Percentiles rank a stretch among this genome's conserved stretches.
phyloP scores from a whole-genome alignment of 306 rosid species.

The Pterocarpus macrocarpus region DNA sequence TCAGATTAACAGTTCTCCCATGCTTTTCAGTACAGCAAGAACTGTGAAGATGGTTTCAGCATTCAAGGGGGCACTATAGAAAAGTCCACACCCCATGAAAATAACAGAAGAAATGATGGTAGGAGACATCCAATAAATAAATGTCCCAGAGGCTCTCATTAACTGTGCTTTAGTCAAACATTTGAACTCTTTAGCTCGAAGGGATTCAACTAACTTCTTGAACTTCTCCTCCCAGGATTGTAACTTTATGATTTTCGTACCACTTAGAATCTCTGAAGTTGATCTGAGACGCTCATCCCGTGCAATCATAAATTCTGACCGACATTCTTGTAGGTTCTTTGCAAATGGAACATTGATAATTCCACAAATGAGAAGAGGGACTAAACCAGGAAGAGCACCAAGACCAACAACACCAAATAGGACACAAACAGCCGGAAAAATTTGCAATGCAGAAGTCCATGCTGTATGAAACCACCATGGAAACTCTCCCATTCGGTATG shows the following conservation, averaged over 20 bases:
- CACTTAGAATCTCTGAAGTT: constrained; percentile 76
- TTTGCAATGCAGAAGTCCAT: constrained; percentile 54
- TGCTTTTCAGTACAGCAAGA: constrained; percentile 61
- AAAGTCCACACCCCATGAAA: constrained; percentile 60
- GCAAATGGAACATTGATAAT: constrained; percentile 70
- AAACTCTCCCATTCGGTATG: constrained; percentile 79
- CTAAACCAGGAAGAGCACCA: constrained; percentile 73
- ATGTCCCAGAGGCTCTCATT: constrained; percentile 49
- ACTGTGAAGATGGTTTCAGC: constrained; percentile 80
- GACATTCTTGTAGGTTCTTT: constrained; percentile 63
- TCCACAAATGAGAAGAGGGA: constrained; percentile 65
- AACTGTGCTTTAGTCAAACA: constrained; percentile 61
- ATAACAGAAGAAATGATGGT: constrained; percentile 63
- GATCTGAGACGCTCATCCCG: constrained; percentile 74
- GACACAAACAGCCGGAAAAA: constrained; percentile 55
- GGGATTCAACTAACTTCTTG: constrained; percentile 54
- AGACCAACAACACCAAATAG: constrained; percentile 63
- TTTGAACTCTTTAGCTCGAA: constrained; percentile 62
- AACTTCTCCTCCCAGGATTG: constrained; percentile 85
- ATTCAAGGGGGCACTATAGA: constrained; percentile 67
- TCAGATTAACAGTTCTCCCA: constrained; percentile 67
- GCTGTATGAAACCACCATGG: constrained; percentile 75
- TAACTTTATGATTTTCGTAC: constrained; percentile 74
- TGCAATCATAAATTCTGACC: constrained; percentile 62
- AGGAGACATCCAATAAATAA: constrained; percentile 74